These are phyloP conservation scores for Colletotrichum trifolii DNA, from an alignment of 2,329 filamentous ascomycete species.

Conservation along the genomic window DNA sequence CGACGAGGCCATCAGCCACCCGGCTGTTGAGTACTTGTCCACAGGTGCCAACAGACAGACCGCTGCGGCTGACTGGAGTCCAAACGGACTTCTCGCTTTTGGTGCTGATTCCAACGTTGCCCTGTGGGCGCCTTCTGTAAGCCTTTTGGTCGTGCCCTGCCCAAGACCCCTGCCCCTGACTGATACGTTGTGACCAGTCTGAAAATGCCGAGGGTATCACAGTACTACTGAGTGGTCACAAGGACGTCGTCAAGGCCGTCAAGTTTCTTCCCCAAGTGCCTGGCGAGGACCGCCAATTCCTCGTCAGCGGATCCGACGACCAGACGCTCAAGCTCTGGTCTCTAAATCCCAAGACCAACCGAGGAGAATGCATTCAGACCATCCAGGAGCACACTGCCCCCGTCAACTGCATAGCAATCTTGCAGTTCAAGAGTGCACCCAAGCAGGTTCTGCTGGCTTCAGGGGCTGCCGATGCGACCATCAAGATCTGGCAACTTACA, in stretches of 20 bases:
- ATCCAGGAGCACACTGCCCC: slow-evolving; percentile 77
- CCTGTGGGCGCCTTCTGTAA: slow-evolving; percentile 76
- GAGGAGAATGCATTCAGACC: slow-evolving; percentile 61
- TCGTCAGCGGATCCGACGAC: slow-evolving; percentile 87
- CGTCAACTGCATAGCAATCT: slow-evolving; percentile 74
- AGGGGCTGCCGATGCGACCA: slow-evolving; percentile 82
- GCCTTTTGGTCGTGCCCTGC: not conserved
- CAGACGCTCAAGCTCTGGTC: slow-evolving; percentile 81
- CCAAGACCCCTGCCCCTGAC: not conserved
- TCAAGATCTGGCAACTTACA: slow-evolving; percentile 76
- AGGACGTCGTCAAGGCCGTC: slow-evolving; percentile 83
- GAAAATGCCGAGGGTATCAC: slow-evolving; percentile 65
- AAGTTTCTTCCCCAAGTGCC: slow-evolving; percentile 73
- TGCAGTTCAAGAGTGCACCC: slow-evolving; percentile 44
- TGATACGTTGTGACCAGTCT: slow-evolving; percentile 22
- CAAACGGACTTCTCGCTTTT: slow-evolving; percentile 80
- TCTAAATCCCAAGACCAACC: slow-evolving; percentile 41
- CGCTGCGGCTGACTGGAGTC: slow-evolving; percentile 89
- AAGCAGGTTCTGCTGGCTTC: slow-evolving; percentile 72
- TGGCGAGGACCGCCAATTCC: slow-evolving; percentile 60
- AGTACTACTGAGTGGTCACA: slow-evolving; percentile 78
- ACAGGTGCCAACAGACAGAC: slow-evolving; percentile 92
- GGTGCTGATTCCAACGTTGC: slow-evolving; percentile 91
- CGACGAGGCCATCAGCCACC: slow-evolving; percentile 39
- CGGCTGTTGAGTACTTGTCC: slow-evolving; percentile 68